A percentile compares a stretch with the other conserved stretches of the same genome.
Conservation (phyloP, 2,329 filamentous ascomycete species). For the Microdochium paspali region DNA sequence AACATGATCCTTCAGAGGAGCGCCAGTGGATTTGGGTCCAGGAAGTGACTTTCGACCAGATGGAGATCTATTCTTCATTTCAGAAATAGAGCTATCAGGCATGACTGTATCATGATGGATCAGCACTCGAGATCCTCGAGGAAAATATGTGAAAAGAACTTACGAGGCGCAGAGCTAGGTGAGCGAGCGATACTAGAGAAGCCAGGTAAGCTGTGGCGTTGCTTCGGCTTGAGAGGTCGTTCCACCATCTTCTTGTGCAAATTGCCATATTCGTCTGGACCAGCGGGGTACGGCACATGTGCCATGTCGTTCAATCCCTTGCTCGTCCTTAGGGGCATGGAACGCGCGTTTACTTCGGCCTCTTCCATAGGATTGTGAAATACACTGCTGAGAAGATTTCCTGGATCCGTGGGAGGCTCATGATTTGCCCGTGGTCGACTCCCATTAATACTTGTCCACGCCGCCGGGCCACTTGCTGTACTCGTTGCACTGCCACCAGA, state of each 20-base stretch:
- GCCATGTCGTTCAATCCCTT: constrained; percentile 6
- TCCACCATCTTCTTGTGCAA: constrained; percentile 5
- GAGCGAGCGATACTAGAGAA: constrained; percentile 9
- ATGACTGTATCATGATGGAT: constrained; percentile 3
- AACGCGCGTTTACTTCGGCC: constrained; percentile 10
- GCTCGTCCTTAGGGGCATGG: constrained; percentile 12
- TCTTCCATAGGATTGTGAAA: constrained; percentile 22
- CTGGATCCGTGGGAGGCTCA: constrained; percentile 12
- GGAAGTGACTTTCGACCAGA: constrained; percentile 19
- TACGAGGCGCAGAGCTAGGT: constrained; percentile 8
- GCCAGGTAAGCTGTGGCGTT: constrained; percentile 17
- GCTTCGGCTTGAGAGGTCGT: constrained; percentile 15
- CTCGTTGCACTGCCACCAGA: constrained; percentile 8
- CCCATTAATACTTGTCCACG: constrained; percentile 21
- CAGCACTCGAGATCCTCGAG: not conserved
- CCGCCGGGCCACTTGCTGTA: constrained; percentile 8
- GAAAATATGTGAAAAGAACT: not conserved
- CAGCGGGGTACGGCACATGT: constrained; percentile 1
- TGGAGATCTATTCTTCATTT: constrained; percentile 15
- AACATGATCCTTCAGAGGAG: constrained; percentile 10
- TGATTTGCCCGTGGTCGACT: constrained; percentile 10
- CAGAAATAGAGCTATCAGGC: constrained; percentile 1
- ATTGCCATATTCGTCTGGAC: not conserved
- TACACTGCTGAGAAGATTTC: constrained; percentile 19
- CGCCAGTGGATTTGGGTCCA: constrained; percentile 12